Base-by-base conservation (phyloP, 192 early-diverging fungal genomes). In the Mortierella hygrophila region DNA sequence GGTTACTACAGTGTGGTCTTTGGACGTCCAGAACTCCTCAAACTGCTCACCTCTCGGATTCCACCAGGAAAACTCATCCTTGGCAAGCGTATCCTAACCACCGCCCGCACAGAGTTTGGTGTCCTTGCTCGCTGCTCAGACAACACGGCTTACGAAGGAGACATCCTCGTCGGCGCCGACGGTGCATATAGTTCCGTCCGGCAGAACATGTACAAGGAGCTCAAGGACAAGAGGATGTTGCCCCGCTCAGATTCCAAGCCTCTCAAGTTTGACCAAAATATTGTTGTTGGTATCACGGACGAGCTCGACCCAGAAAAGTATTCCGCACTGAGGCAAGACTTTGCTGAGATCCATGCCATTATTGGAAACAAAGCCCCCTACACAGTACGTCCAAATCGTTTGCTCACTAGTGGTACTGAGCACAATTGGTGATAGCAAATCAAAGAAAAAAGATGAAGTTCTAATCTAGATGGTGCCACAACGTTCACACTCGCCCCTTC, bases 151-250 rank as follows among this genome's bases (percentile, higher is more conserved):
- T 89, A 78, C 32, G 47, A 76, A 15, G 88, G 88, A 10, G 88
- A 89, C 63, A 83, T 89, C 52, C 72, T 85, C 18, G 80, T 89
- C 41, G 88, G 83, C 18, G 83, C 80, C 63, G 83, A 89, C 70
- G 88, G 88, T n/a, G 88, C 83, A 9, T 86, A 85, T 47, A 82
- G 80, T 55, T 78, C 75, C 9, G 40, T 89, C 26, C 76, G 88
- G 11, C 88, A 89, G 44, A 78, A 70, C 32, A 80, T 86, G 78
- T 79, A 86, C 75, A 80, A 80, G 29, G 40, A 38, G 6, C 46
- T 86, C 42, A 86, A 81, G 47, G 79, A 80, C 35, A 74, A 73
- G n/a, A 79, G 72, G 6, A 6, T 81, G 44, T 46, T 86, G 11
- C 79, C 78, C 15, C 76, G 54, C 26, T 60, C 79, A 15, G 84